These are phyloP conservation scores for Saccharomyces mikatae DNA, from an alignment of 805 yeast genomes.

Conservation along the genomic window DNA sequence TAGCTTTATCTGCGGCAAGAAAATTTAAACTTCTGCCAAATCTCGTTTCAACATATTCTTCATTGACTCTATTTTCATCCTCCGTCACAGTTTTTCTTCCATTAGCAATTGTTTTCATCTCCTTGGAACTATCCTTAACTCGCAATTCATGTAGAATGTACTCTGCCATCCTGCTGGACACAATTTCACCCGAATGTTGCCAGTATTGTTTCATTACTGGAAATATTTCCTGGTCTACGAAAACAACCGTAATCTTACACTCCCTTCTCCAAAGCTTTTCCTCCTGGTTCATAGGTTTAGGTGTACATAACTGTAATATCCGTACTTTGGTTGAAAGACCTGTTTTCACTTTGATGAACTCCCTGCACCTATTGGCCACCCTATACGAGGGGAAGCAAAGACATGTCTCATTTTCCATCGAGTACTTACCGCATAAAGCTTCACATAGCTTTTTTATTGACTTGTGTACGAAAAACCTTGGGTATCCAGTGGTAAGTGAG, in stretches of 20 bases:
- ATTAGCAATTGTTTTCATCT: slow-evolving; percentile 10
- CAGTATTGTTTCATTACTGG: slow-evolving; percentile 77
- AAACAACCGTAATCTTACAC: slow-evolving; percentile 68
- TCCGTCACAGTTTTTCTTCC: background rate
- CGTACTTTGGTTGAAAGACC: slow-evolving; percentile 35
- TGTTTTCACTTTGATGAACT: slow-evolving; percentile 47
- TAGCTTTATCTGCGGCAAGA: slow-evolving; percentile 67
- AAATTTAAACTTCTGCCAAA: slow-evolving; percentile 85
- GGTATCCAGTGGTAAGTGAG: slow-evolving; percentile 69
- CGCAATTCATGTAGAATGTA: slow-evolving; percentile 60
- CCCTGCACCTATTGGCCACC: slow-evolving; percentile 80
- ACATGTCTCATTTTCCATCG: slow-evolving; percentile 67
- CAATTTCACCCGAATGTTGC: slow-evolving; percentile 98
- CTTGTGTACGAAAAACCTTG: slow-evolving; percentile 54
- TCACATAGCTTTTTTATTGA: slow-evolving; percentile 49
- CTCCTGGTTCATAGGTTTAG: slow-evolving; percentile 51
- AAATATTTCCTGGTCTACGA: slow-evolving; percentile 55
- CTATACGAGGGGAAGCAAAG: slow-evolving; percentile 70
- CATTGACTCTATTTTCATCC: slow-evolving; percentile 34
- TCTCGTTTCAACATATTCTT: slow-evolving; percentile 76
- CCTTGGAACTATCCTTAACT: slow-evolving; percentile 25
- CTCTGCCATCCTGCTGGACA: slow-evolving; percentile 83
- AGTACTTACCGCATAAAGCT: slow-evolving; percentile 58
- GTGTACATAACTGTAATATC: slow-evolving; percentile 65
- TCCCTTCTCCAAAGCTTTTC: slow-evolving; percentile 56